A percentile compares a stretch with the other conserved stretches of the same genome.
These are phyloP conservation scores for Gomphus sp. DNA, from an alignment of 1,284 basidiomycete species.

Conservation along the genomic window DNA sequence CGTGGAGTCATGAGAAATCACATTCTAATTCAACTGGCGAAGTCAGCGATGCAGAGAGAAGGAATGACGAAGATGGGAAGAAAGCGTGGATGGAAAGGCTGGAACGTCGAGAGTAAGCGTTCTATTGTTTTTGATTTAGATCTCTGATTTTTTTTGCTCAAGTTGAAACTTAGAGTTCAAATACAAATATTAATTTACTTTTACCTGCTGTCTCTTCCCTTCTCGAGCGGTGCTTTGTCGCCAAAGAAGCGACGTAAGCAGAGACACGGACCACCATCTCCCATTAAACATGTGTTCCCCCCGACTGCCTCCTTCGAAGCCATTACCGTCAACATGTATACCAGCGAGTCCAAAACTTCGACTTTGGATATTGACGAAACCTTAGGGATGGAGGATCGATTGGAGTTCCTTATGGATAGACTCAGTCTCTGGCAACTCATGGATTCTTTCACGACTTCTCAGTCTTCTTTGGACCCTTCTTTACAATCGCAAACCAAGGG, in stretches of 20 bases:
- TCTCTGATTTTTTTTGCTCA: background rate
- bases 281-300: slow-evolving; percentile 5
- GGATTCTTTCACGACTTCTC: slow-evolving; percentile 25
- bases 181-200: slow-evolving; percentile 64
- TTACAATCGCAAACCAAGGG: slow-evolving; percentile 17
- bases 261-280: background rate
- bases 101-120: slow-evolving; percentile 62
- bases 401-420: slow-evolving; percentile 70
- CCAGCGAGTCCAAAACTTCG: slow-evolving; percentile 17
- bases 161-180: slow-evolving; percentile 38
- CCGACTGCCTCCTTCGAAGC: slow-evolving; percentile 1
- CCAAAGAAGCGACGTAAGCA: slow-evolving; percentile 26
- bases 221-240: slow-evolving; percentile 18
- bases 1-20: slow-evolving; percentile 45
- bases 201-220: slow-evolving; percentile 52
- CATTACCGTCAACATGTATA: background rate
- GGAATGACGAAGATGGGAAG: slow-evolving; percentile 13
- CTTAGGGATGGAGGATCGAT: slow-evolving; percentile 32
- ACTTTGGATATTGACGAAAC: background rate
- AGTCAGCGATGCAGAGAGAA: slow-evolving; percentile 5
- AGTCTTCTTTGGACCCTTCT: slow-evolving; percentile 25
- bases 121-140: background rate
- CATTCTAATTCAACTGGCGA: slow-evolving; percentile 21
- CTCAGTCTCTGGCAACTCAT: slow-evolving; percentile 67
- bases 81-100: slow-evolving; percentile 37